Evolutionary conservation across 2,329 filamentous ascomycete genomes (phyloP).

Genomic region (Talaromyces sp.): DNA sequence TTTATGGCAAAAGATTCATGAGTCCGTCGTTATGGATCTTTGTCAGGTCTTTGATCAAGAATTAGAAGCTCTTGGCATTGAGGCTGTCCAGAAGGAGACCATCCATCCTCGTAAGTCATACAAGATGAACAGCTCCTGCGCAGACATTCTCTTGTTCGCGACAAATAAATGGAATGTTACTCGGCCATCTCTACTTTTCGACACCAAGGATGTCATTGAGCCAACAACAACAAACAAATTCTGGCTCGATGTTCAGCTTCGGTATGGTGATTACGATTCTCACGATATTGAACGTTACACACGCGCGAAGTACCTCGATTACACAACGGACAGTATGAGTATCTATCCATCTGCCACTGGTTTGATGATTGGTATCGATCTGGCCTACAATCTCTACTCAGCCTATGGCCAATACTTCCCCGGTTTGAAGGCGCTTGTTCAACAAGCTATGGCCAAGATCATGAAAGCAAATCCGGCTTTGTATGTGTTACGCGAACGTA

Average conservation of each 20-base stretch:
- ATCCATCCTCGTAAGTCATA: slow-evolving; percentile 99
- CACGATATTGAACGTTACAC: slow-evolving; percentile 98
- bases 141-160: slow-evolving; percentile 93
- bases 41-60: slow-evolving; percentile 99
- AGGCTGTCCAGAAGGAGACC: slow-evolving; percentile 97
- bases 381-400: slow-evolving; percentile 97
- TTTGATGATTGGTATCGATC: slow-evolving; percentile 94
- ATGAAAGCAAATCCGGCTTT: slow-evolving; percentile 99
- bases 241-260: slow-evolving; percentile 94
- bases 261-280: slow-evolving; percentile 97
- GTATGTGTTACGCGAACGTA: slow-evolving; percentile 95
- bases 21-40: slow-evolving; percentile 97
- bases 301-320: slow-evolving; percentile 96
- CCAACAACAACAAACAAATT: slow-evolving; percentile 97
- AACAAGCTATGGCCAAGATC: slow-evolving; percentile 98
- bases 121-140: slow-evolving; percentile 99
- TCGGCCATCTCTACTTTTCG: slow-evolving; percentile 84
- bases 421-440: slow-evolving; percentile 87
- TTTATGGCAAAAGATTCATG: slow-evolving; percentile 99
- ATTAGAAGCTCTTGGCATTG: slow-evolving; percentile 89
- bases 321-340: slow-evolving; percentile 97
- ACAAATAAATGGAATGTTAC: slow-evolving; percentile 99
- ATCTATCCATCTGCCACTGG: slow-evolving; percentile 97
- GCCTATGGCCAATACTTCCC: slow-evolving; percentile 99
- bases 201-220: slow-evolving; percentile 94